These are phyloP conservation scores for Hymenoscyphus fructigenus DNA, from an alignment of 2,329 filamentous ascomycete species.

Conservation along the genomic window DNA sequence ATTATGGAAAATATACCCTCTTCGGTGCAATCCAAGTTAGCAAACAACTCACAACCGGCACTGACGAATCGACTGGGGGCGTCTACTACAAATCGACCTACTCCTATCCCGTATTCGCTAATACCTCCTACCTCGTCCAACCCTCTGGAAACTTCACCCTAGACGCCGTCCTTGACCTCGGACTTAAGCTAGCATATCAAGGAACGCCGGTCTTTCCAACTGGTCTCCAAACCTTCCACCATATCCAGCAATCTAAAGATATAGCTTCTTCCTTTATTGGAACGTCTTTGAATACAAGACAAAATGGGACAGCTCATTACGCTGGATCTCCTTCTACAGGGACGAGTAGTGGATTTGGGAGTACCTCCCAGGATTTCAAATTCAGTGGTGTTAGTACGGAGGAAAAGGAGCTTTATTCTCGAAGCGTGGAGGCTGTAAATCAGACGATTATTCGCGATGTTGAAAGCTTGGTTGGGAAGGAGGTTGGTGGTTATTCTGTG, in stretches of 20 bases:
- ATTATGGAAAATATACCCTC: constrained; percentile 54
- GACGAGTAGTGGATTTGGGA: constrained; percentile 52
- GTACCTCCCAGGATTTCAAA: constrained; percentile 54
- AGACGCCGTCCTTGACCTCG: constrained; percentile 48
- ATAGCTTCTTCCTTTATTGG: constrained; percentile 37
- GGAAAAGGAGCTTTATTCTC: constrained; percentile 46
- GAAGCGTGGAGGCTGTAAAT: constrained; percentile 56
- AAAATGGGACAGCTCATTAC: constrained; percentile 59
- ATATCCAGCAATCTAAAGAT: constrained; percentile 29
- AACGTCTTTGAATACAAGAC: constrained; percentile 48
- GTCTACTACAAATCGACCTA: constrained; percentile 43
- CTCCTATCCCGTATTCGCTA: constrained; percentile 60
- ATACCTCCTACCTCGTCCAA: constrained; percentile 47
- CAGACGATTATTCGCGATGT: constrained; percentile 50
- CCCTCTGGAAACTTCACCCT: constrained; percentile 48
- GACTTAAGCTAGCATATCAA: constrained; percentile 46
- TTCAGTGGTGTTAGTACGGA: constrained; percentile 45
- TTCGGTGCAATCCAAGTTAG: constrained; percentile 54
- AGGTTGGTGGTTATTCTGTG: constrained; percentile 20
- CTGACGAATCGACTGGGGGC: constrained; percentile 39
- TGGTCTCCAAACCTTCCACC: constrained; percentile 57
- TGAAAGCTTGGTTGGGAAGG: constrained; percentile 39
- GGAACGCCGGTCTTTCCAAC: constrained; percentile 56
- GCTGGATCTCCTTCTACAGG: constrained; percentile 46
- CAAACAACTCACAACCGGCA: constrained; percentile 51